Evolutionary conservation across 116 monocot species (phyloP).

Genomic region (Trichopus zeylanicus): DNA sequence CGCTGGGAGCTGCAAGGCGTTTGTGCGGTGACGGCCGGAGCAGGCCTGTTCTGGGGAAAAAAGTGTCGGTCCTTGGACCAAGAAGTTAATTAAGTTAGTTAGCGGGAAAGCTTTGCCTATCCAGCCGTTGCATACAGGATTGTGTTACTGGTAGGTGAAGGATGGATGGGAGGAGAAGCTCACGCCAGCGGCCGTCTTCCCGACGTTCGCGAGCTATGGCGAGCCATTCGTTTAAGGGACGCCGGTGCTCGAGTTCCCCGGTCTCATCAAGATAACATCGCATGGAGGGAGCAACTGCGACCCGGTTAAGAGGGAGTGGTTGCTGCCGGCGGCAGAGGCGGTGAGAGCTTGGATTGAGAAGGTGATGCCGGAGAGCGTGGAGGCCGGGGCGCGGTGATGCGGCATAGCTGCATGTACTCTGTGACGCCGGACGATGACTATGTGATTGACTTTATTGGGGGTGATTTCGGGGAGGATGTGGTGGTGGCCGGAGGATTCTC

Average conservation of each 20-base stretch:
- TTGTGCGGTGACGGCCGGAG: conserved; percentile 60
- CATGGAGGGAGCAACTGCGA: conserved; percentile 57
- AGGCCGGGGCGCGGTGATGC: conserved; percentile 27
- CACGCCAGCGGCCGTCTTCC: conserved; percentile 42
- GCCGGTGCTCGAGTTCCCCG: conserved; percentile 73
- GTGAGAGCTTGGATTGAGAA: conserved; percentile 44
- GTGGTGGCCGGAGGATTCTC: conserved; percentile 84
- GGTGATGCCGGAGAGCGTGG: conserved; percentile 30
- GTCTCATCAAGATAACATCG: conserved; percentile 65
- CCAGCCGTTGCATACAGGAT: conserved; percentile 44
- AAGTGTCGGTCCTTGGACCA: no score
- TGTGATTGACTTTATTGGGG: conserved; percentile 65
- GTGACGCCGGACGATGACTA: conserved; percentile 83
- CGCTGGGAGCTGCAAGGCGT: conserved; percentile 30
- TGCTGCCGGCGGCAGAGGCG: conserved; percentile 3
- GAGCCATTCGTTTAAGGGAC: conserved; percentile 64
- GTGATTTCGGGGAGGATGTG: conserved; percentile 69
- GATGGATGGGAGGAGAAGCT: conserved; percentile 19
- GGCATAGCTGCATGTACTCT: conserved; percentile 78
- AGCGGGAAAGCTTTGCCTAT: conserved; percentile 36
- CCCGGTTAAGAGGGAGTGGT: conserved; percentile 59
- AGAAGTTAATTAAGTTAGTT: conserved; percentile 31
- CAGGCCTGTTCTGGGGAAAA: no score
- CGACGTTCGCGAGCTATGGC: conserved; percentile 74
- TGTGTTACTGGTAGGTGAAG: conserved; percentile 74